Evolutionary conservation across 2,329 filamentous ascomycete species (phyloP), one percentile per base, ranked within the genome.

Genomic region (Penicillium italicum): DNA sequence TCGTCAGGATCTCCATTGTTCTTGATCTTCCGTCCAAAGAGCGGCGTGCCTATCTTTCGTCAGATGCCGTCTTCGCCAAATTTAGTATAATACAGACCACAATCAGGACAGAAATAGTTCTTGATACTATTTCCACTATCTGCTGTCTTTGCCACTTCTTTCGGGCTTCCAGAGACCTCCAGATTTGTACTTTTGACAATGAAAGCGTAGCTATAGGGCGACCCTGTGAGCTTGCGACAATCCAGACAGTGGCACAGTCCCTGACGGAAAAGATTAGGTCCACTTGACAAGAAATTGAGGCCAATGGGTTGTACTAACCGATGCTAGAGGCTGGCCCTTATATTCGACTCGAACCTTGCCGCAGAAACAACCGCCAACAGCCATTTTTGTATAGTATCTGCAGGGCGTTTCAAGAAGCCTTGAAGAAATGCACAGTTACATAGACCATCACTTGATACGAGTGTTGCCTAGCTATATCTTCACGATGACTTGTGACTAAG

Each of bases 181-280:
- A 75, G 53, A 6, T 72, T 63, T 0, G 58, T 41, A 5, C 16
- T 59, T 26, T 71, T 67, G 55, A 73, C 55, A 22, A 74, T 50
- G n/a, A 69, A 64, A 52, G 57, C 72, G 47, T 69, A 70, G 30
- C 61, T 63, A 50, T 62, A 74, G n/a, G 57, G 55, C 4, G 56
- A 44, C 1, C 72, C 71, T 0, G 70, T 70, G 4, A 75, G 63
- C 56, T 75, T 75, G 51, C 73, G 71, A 61, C 73, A 76, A 55
- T 74, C 73, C n/a, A 50, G 31, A 54, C 73, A 75, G 61, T 75
- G 69, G 50, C 73, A 75, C 22, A 75, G 51, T 22, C 49, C 73
- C 72, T 75, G 3, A 18, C 1, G 28, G 47, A 50, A 30, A 28
- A 14, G 5, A 14, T 53, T 49, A 45, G 9, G n/a, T 57, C 22